Conservation (phyloP, 495 filamentous ascomycete genomes). For the Beverwykella pulmonaria region DNA sequence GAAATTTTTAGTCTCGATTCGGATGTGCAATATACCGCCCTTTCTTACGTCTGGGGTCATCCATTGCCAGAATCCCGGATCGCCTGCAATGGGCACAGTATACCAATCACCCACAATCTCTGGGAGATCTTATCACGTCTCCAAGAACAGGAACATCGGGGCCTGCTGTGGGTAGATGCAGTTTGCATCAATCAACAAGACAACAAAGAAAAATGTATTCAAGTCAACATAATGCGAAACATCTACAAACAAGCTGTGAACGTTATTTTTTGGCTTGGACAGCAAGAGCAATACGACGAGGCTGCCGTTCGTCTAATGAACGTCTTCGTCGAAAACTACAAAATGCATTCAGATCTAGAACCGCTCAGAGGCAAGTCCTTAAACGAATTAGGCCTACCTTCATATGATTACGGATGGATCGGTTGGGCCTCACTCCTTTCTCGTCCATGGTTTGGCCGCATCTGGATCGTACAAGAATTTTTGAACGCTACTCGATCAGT, state of each 20-base stretch:
- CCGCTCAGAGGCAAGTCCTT: conserved; percentile 1
- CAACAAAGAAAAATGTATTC: conserved; percentile 18
- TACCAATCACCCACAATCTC: too few species aligned
- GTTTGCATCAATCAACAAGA: conserved; percentile 32
- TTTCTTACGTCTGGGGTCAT: too few species aligned
- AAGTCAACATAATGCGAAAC: conserved; percentile 27
- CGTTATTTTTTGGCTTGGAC: conserved; percentile 30
- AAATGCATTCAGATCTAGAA: conserved; percentile 3
- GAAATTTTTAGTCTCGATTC: too few species aligned
- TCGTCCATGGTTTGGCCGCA: conserved; percentile 18
- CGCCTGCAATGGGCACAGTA: too few species aligned
- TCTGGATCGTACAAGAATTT: conserved; percentile 32
- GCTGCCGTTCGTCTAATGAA: neutral
- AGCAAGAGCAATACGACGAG: conserved; percentile 10
- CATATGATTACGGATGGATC: neutral
- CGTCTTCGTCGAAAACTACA: neutral
- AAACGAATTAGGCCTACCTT: neutral
- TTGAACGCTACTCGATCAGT: conserved; percentile 7
- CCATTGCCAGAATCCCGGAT: too few species aligned
- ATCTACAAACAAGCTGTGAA: conserved; percentile 22
- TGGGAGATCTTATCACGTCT: too few species aligned
- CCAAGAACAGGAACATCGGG: too few species aligned
- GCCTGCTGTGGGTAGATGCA: conserved; percentile 20
- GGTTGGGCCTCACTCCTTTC: conserved; percentile 6
- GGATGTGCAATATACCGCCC: too few species aligned